These are phyloP conservation scores for Fusarium veterinarium DNA, from an alignment of 2,329 filamentous ascomycete species.

Conservation along the genomic window DNA sequence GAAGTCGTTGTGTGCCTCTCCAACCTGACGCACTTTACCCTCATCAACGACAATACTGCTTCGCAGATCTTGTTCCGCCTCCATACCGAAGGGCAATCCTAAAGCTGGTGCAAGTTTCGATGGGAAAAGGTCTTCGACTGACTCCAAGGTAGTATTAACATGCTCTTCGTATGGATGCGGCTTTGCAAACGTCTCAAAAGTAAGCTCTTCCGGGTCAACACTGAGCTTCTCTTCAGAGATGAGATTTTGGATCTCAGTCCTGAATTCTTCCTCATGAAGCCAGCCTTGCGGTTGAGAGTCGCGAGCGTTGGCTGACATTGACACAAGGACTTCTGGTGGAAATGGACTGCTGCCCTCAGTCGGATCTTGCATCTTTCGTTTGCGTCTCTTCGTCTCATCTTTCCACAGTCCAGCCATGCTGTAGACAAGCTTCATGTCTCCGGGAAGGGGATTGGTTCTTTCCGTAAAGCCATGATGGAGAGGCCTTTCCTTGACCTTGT, in stretches of 20 bases:
- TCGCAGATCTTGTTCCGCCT: slow-evolving; percentile 46
- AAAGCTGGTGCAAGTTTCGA: slow-evolving; percentile 67
- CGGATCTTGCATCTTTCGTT: slow-evolving; percentile 73
- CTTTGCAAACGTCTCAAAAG: slow-evolving; percentile 75
- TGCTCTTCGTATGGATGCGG: slow-evolving; percentile 62
- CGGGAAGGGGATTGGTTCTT: slow-evolving; percentile 68
- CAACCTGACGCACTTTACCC: slow-evolving; percentile 60
- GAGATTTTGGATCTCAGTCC: slow-evolving; percentile 71
- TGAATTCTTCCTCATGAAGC: slow-evolving; percentile 91
- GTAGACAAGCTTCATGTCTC: slow-evolving; percentile 84
- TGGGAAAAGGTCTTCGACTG: slow-evolving; percentile 88
- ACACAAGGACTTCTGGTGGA: slow-evolving; percentile 81
- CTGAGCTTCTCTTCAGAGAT: slow-evolving; percentile 70
- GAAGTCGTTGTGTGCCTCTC: slow-evolving; percentile 61
- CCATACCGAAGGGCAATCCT: slow-evolving; percentile 49
- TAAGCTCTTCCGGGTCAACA: slow-evolving; percentile 54
- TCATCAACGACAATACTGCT: slow-evolving; percentile 74
- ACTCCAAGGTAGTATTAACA: slow-evolving; percentile 83
- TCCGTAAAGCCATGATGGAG: slow-evolving; percentile 92
- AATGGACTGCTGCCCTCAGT: slow-evolving; percentile 80
- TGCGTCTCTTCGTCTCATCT: slow-evolving; percentile 85
- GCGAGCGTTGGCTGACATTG: slow-evolving; percentile 87
- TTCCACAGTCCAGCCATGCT: slow-evolving; percentile 96
- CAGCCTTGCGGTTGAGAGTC: slow-evolving; percentile 80
- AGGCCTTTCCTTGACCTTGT: slow-evolving; percentile 77